Conservation (phyloP, 441 rosid species). For the Erodium texanum region DNA sequence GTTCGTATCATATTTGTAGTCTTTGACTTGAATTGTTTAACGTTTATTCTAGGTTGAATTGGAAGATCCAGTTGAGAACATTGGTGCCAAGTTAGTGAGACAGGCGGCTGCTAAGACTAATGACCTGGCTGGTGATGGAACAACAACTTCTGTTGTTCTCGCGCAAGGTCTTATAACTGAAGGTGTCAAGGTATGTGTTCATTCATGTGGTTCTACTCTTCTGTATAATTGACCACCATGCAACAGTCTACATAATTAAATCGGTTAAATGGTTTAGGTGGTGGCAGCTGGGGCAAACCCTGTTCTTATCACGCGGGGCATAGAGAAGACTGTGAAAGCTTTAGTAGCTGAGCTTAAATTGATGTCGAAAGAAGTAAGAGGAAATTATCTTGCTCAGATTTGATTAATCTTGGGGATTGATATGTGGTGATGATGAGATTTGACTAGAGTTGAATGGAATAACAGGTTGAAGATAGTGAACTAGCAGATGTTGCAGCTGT, state of each 20-base stretch:
- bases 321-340: conserved; percentile 82
- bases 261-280: conserved; percentile 36
- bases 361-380: conserved; percentile 74
- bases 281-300: conserved; percentile 99
- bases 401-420: neutral
- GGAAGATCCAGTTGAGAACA: conserved; percentile 96
- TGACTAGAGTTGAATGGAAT: conserved; percentile 7
- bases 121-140: conserved; percentile 96
- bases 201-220: conserved; percentile 3
- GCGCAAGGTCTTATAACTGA: conserved; percentile 93
- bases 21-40: neutral
- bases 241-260: neutral
- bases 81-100: conserved; percentile 90
- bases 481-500: conserved; percentile 97
- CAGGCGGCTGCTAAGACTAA: conserved; percentile 97
- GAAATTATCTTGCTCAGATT: neutral
- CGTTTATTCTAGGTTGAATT: conserved; percentile 59
- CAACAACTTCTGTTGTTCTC: conserved; percentile 95
- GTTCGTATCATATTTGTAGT: too few relatives aligned
- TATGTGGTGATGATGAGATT: neutral
- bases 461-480: conserved; percentile 92
- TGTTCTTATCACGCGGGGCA: conserved; percentile 78
- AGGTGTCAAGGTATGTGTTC: conserved; percentile 68
- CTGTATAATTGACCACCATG: neutral
- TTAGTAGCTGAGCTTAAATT: conserved; percentile 62